These are phyloP conservation scores for Kwoniella shandongensis DNA, from an alignment of 768 basidiomycete species.

Conservation along the genomic window DNA sequence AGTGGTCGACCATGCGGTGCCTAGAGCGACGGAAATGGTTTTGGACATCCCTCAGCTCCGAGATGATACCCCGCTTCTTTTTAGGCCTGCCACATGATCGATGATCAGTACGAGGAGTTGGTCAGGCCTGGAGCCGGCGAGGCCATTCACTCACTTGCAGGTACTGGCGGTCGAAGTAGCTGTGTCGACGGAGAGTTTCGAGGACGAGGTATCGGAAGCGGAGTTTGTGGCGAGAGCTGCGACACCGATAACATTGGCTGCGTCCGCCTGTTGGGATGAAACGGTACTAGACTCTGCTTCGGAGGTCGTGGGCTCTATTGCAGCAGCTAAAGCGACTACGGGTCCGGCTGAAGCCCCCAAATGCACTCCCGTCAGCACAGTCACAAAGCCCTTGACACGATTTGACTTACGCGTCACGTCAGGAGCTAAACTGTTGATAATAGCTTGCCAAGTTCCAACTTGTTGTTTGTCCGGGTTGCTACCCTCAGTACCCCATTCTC, in stretches of 20 bases:
- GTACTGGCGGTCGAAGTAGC: not conserved
- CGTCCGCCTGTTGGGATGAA: not conserved
- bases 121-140: no score
- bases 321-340: not conserved
- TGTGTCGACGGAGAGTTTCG: not conserved
- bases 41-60: not conserved
- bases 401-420: not conserved
- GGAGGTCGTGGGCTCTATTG: not conserved
- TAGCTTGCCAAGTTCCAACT: slow-evolving; percentile 13
- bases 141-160: slow-evolving; percentile 16
- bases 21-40: not conserved
- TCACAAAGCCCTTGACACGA: not conserved
- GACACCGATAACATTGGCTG: not conserved
- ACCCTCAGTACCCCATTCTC: slow-evolving; percentile 26
- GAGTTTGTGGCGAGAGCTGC: not conserved
- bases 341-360: not conserved
- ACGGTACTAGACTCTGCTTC: not conserved
- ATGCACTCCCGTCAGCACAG: not conserved
- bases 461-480: slow-evolving; percentile 14
- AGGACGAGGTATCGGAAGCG: not conserved
- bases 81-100: no score
- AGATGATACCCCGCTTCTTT: not conserved
- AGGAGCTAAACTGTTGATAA: slow-evolving; percentile 9
- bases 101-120: not conserved
- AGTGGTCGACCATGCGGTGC: not conserved